phyloP scores from a whole-genome alignment of 2,329 filamentous ascomycete genomes.

The Colletotrichum sp. region DNA sequence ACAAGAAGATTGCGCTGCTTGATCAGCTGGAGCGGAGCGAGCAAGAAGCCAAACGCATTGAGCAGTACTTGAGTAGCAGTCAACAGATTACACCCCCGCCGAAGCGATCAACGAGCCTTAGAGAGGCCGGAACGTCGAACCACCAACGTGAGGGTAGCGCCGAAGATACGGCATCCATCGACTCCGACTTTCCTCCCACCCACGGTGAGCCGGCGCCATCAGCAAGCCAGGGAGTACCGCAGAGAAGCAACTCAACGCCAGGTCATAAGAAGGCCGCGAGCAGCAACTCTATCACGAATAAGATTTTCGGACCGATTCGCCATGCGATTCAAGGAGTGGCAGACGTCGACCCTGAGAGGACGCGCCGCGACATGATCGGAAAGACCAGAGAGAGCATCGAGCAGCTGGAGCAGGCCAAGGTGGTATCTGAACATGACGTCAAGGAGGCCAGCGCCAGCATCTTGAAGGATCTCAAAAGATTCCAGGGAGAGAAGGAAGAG shows the following conservation, averaged over 20 bases:
- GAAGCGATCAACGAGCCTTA: slow-evolving; percentile 67
- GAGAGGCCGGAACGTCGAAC: slow-evolving; percentile 51
- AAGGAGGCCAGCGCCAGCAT: slow-evolving; percentile 91
- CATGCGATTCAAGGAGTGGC: slow-evolving; percentile 97
- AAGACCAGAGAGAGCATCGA: slow-evolving; percentile 90
- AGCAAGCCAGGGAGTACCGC: slow-evolving; percentile 73
- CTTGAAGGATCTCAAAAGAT: slow-evolving; percentile 86
- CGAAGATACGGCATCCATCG: slow-evolving; percentile 88
- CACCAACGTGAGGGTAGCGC: slow-evolving; percentile 59
- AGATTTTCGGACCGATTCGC: slow-evolving; percentile 93
- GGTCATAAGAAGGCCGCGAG: slow-evolving; percentile 82
- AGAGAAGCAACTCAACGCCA: slow-evolving; percentile 48
- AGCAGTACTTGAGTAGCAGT: slow-evolving; percentile 84
- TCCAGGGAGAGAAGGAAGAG: slow-evolving; percentile 95
- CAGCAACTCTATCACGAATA: slow-evolving; percentile 89
- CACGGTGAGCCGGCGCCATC: slow-evolving; percentile 80
- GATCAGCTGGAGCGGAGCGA: slow-evolving; percentile 94
- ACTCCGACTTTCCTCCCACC: slow-evolving; percentile 94
- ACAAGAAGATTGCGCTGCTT: slow-evolving; percentile 82
- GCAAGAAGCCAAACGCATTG: slow-evolving; percentile 88
- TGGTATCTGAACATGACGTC: slow-evolving; percentile 89
- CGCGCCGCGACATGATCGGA: slow-evolving; percentile 89
- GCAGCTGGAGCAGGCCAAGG: slow-evolving; percentile 88
- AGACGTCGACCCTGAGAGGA: slow-evolving; percentile 93
- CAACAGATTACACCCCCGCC: slow-evolving; percentile 67